phyloP scores from a whole-genome alignment of 768 basidiomycete genomes.

The Boletus rex-veris region DNA sequence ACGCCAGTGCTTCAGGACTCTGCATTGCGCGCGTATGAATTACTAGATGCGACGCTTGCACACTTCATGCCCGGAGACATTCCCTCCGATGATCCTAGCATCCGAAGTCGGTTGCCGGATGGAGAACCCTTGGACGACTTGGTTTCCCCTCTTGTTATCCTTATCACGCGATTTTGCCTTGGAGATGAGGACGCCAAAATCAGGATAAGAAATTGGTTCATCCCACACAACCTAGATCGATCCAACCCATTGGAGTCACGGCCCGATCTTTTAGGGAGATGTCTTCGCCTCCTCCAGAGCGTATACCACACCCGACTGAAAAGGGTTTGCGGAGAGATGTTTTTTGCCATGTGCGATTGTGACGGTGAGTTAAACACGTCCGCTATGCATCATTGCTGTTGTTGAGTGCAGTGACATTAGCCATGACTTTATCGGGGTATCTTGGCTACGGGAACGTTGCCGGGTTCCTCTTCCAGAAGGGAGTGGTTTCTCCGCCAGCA shows the following conservation, averaged over 20 bases:
- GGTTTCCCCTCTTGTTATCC: conserved; percentile 69
- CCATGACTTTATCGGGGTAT: conserved; percentile 66
- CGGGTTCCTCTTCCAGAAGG: conserved; percentile 91
- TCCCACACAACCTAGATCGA: conserved; percentile 81
- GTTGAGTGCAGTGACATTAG: conserved; percentile 33
- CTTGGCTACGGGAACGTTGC: conserved; percentile 96
- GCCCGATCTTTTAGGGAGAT: conserved; percentile 70
- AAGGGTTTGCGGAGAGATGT: conserved; percentile 78
- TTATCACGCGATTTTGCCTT: conserved; percentile 67
- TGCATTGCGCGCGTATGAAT: conserved; percentile 60
- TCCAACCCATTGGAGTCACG: conserved; percentile 70
- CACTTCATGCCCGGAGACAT: conserved; percentile 66
- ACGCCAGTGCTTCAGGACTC: conserved; percentile 40
- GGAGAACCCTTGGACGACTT: conserved; percentile 72
- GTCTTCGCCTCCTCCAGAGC: conserved; percentile 70
- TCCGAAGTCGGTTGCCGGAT: conserved; percentile 41
- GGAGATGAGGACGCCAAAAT: conserved; percentile 57
- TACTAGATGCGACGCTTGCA: conserved; percentile 56
- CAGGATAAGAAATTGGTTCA: conserved; percentile 61
- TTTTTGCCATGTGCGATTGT: conserved; percentile 79
- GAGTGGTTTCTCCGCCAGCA: conserved; percentile 62
- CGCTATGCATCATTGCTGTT: background rate
- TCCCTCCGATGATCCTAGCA: conserved; percentile 60
- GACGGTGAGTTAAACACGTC: conserved; percentile 46
- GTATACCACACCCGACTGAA: conserved; percentile 73